Evolutionary conservation across 108 stramenopile genomes (phyloP), one percentile per base, ranked within the genome.

Genomic region (Nitzschia sp.): DNA sequence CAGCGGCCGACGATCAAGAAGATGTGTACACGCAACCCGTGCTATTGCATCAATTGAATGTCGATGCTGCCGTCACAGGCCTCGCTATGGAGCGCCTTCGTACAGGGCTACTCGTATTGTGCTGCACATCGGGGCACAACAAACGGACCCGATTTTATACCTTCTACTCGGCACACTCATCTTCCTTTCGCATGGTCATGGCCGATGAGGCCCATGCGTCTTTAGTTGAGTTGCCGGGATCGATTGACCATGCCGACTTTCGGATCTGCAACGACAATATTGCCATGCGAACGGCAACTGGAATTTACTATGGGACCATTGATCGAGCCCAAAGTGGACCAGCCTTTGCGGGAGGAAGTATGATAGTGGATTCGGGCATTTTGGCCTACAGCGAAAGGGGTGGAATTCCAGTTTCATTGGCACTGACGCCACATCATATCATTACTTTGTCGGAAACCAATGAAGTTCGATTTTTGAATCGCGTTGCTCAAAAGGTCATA

Each of bases 271-370:
- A 84, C 61, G 87, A 86, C 63, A 62, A 73, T 28, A 84, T 94
- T 69, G 81, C 75, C n/a, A 36, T 94, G 73, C 72, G 85, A 38
- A 88, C 88, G 0, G 90, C 85, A 35, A 83, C 81, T 16, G 93
- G 93, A 16, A 86, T 94, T 41, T 94, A 91, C 41, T 87, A 89
- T 45, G 93, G 93, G 17, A 86, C 85, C 17, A 83, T 90, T 47
- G 86, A 90, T 73, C 77, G 82, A 8, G 65, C 72, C 9, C 72
- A 76, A 23, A 72, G 77, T 25, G 74, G 73, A 13, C 38, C 69
- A 1, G 76, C 83, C 17, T 69, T 71, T 46, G 54, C 74, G 5
- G 81, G 81, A 2, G 76, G 75, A 21, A 76, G 78, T 34, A 80
- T 82, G 62, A 78, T 87, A 54, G 71, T 83, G 21, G 89, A 93